Base-by-base conservation (phyloP, 768 basidiomycete genomes). In the Pholiota conissans region DNA sequence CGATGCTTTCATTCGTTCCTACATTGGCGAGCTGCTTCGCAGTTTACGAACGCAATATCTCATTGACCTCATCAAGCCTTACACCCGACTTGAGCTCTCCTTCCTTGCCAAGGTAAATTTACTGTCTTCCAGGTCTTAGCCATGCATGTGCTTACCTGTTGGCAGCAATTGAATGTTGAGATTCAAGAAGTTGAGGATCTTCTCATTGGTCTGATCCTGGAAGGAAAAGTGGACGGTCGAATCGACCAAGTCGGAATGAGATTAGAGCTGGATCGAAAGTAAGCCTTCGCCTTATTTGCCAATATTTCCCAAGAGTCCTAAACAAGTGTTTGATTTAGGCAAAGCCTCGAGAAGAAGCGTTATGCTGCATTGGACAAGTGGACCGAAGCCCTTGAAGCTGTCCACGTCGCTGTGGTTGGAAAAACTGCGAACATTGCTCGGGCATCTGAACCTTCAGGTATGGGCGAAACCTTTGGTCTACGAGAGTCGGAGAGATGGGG, bases 31-130 rank as follows among this genome's bases (percentile, higher is more conserved):
- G 72, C 86, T 99, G 18, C 81, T 99, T 58, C 90, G 91, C 51
- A 95, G 93, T 68, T 75, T 99, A 56, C 84, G 97, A 6, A 98
- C 97, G 0, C 94, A 96, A 67, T 99, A 98, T 69, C 84, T 99
- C 63, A 94, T 98, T 63, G 97, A 98, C 68, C 85, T 98, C 59
- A 97, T 98, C 79, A 96, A 95, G 71, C 95, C 97, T 7, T 99
- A 99, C 75, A 95, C 93, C 0, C 83, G 96, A 29, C 81, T 99
- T 28, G 96, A 98, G 71, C 80, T 98, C 39, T 84, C 89, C 18
- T 97, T 95, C 81, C 84, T 99, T 5, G 95, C 93, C 30, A 93
- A 91, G 80, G 95, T 91, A 60, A 49, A n/a, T n/a, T 76, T 46
- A 32, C 16, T 66, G 10, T 7, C n/a, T 27, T 45, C 47, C 3